phyloP scores from a whole-genome alignment of 2,329 filamentous ascomycete species.

The Aureobasidium mangrovei region DNA sequence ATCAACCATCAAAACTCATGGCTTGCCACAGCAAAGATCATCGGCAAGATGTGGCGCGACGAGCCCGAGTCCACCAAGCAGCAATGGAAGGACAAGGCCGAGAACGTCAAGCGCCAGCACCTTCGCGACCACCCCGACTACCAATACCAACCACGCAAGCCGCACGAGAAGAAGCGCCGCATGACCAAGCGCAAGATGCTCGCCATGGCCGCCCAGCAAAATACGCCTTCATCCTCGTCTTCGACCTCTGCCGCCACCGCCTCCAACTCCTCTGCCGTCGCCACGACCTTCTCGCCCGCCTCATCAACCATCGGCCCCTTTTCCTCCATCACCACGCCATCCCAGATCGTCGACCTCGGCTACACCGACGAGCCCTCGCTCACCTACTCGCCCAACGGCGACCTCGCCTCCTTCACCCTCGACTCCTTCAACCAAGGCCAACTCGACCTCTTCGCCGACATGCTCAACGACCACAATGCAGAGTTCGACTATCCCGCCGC shows the following conservation, averaged over 20 bases:
- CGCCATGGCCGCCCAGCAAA: slow-evolving; percentile 4
- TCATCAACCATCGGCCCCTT: neutral
- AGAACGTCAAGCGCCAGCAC: slow-evolving; percentile 33
- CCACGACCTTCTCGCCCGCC: neutral
- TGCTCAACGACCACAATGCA: slow-evolving; percentile 8
- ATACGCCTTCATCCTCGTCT: neutral
- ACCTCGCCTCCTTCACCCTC: slow-evolving; percentile 13
- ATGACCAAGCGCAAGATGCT: slow-evolving; percentile 20
- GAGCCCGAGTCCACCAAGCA: slow-evolving; percentile 30
- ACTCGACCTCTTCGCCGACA: slow-evolving; percentile 10
- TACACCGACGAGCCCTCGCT: neutral
- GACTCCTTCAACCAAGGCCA: slow-evolving; percentile 5
- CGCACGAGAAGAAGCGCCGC: slow-evolving; percentile 38
- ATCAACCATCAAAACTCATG: neutral
- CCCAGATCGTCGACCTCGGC: slow-evolving; percentile 11
- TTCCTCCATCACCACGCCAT: slow-evolving; percentile 1
- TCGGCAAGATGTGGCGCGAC: slow-evolving; percentile 35
- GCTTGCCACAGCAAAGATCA: slow-evolving; percentile 23
- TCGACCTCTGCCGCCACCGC: neutral
- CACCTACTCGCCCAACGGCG: neutral
- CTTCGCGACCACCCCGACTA: slow-evolving; percentile 34
- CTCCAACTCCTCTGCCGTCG: neutral
- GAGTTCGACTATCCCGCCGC: neutral
- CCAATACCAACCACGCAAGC: slow-evolving; percentile 39
- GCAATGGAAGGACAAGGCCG: slow-evolving; percentile 32